Evolutionary conservation across 805 yeast species (phyloP).

Genomic region (Zygotorulaspora sp.): DNA sequence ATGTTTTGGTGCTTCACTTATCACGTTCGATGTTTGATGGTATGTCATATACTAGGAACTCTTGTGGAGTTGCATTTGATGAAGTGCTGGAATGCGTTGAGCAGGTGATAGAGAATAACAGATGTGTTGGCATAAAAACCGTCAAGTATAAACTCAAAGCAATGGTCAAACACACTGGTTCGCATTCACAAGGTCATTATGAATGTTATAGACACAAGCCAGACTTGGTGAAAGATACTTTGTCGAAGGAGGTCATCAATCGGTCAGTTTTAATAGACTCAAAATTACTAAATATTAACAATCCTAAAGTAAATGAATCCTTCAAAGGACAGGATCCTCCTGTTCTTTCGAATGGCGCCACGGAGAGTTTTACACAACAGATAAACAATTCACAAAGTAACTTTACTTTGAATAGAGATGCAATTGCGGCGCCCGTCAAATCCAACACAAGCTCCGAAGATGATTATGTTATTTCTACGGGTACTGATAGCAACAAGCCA

Average conservation of each 20-base stretch:
- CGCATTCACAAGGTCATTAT: constrained; percentile 85
- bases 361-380: constrained; percentile 1
- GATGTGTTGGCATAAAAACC: constrained; percentile 20
- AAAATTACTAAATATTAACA: constrained; percentile 4
- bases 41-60: constrained; percentile 62
- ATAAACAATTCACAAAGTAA: background rate
- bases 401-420: constrained; percentile 6
- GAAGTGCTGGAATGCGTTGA: constrained; percentile 52
- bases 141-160: constrained; percentile 60
- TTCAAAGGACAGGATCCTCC: background rate
- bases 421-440: constrained; percentile 10
- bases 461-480: constrained; percentile 16
- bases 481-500: constrained; percentile 11
- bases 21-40: constrained; percentile 78
- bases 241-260: constrained; percentile 28
- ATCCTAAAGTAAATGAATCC: background rate
- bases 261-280: constrained; percentile 31
- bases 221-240: constrained; percentile 36
- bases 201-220: constrained; percentile 84
- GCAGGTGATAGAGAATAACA: constrained; percentile 22
- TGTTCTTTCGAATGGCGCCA: background rate
- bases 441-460: constrained; percentile 11
- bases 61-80: constrained; percentile 64
- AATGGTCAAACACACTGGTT: constrained; percentile 79
- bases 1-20: constrained; percentile 70